Percentiles rank a stretch among this genome's conserved stretches.
Conservation (phyloP, 2,329 filamentous ascomycete species). For the Aaosphaeria arxii region DNA sequence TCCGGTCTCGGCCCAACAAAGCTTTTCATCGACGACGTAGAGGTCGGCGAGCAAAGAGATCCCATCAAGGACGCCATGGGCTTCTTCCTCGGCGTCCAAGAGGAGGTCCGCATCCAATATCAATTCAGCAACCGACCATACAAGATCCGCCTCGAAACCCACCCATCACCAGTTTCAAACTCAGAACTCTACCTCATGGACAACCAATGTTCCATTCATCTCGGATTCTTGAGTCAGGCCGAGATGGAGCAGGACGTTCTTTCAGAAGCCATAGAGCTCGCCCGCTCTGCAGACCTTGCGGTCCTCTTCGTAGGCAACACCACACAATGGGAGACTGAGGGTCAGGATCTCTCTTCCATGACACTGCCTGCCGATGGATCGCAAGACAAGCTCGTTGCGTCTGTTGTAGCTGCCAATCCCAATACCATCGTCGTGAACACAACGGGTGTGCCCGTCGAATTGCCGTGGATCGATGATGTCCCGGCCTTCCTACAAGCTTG, state of each 20-base stretch:
- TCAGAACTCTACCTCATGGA: constrained; percentile 15
- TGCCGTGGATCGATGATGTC: constrained; percentile 64
- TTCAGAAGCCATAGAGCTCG: constrained; percentile 12
- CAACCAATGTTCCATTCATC: constrained; percentile 9
- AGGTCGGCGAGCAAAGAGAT: constrained; percentile 5
- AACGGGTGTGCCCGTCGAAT: constrained; percentile 66
- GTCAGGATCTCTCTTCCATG: constrained; percentile 15
- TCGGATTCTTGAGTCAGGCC: constrained; percentile 11
- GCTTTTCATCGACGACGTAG: constrained; percentile 11
- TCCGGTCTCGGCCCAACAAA: constrained; percentile 12
- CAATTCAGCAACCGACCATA: constrained; percentile 7
- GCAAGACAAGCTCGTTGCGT: constrained; percentile 53
- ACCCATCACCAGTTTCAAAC: constrained; percentile 8
- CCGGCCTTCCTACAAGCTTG: constrained; percentile 67
- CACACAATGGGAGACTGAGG: constrained; percentile 23
- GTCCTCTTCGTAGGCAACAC: constrained; percentile 66
- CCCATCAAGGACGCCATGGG: constrained; percentile 12
- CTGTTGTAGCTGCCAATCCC: constrained; percentile 55
- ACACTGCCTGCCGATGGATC: constrained; percentile 49
- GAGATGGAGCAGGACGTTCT: constrained; percentile 17
- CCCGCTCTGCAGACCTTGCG: constrained; percentile 57
- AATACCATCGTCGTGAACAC: constrained; percentile 65
- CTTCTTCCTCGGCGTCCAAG: constrained; percentile 14
- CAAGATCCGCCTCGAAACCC: constrained; percentile 9
- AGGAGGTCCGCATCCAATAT: constrained; percentile 11